Evolutionary conservation across 805 yeast genomes (phyloP).

Genomic region (Lipomyces kockii): DNA sequence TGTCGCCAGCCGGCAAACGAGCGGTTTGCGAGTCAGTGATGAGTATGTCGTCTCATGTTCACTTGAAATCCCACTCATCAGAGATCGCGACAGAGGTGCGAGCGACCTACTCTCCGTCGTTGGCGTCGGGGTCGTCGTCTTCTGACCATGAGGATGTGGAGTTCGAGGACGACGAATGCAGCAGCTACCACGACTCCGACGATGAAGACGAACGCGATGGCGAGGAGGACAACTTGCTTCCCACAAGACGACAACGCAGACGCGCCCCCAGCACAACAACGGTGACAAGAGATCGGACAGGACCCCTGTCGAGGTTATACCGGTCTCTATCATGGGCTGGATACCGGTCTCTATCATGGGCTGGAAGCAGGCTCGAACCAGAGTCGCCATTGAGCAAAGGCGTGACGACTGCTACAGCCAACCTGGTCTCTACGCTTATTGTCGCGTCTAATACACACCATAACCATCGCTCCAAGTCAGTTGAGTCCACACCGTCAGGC

Average conservation of each 20-base stretch:
- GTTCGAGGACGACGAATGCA: background rate
- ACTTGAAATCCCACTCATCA: background rate
- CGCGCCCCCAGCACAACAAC: background rate
- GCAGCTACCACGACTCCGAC: constrained; percentile 5
- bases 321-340: constrained; percentile 24
- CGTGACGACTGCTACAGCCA: constrained; percentile 12
- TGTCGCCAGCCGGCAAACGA: background rate
- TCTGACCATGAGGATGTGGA: background rate
- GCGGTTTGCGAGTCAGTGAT: background rate
- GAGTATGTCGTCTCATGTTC: background rate
- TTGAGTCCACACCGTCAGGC: constrained; percentile 4
- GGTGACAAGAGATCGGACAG: background rate
- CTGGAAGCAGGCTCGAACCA: constrained; percentile 13
- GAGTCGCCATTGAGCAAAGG: background rate
- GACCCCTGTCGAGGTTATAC: constrained; percentile 14
- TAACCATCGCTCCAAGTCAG: constrained; percentile 17
- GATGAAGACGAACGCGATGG: constrained; percentile 13
- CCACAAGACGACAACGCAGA: constrained; percentile 4
- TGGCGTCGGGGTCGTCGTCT: background rate
- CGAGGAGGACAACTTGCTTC: constrained; percentile 3
- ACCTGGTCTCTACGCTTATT: constrained; percentile 20
- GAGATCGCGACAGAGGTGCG: background rate
- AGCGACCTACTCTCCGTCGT: background rate
- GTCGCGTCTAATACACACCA: constrained; percentile 26
- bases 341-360: constrained; percentile 24